Evolutionary conservation across 768 basidiomycete species (phyloP).

Genomic region (Infundibulicybe gibba): DNA sequence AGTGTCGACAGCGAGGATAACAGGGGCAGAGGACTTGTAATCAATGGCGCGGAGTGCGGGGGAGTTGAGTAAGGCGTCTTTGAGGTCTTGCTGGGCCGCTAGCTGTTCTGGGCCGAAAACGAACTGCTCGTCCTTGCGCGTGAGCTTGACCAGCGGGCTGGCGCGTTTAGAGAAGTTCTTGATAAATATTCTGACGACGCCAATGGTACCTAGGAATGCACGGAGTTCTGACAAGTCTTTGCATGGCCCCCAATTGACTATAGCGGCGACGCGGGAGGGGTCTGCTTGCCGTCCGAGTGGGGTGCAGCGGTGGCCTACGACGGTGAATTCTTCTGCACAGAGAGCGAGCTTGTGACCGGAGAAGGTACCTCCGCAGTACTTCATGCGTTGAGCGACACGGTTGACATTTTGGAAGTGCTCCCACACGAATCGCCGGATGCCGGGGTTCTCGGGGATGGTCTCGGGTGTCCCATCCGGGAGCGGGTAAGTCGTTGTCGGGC

Average conservation of each 20-base stretch:
- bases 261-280: constrained; percentile 13
- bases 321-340: constrained; percentile 11
- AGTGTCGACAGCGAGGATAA: constrained; percentile 34
- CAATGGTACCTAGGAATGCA: constrained; percentile 26
- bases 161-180: constrained; percentile 18
- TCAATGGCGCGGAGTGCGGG: constrained; percentile 28
- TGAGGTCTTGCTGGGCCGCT: constrained; percentile 16
- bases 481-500: constrained; percentile 23
- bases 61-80: constrained; percentile 13
- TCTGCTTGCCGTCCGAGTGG: constrained; percentile 25
- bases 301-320: constrained; percentile 30
- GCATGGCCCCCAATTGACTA: constrained; percentile 21
- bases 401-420: constrained; percentile 26
- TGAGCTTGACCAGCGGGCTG: constrained; percentile 17
- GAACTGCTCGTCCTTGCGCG: constrained; percentile 20
- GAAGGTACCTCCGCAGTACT: constrained; percentile 25
- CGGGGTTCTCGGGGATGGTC: constrained; percentile 22
- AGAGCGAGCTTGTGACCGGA: constrained; percentile 24
- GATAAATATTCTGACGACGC: constrained; percentile 24
- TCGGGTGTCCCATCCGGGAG: constrained; percentile 15
- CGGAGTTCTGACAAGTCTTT: constrained; percentile 15
- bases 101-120: constrained; percentile 23
- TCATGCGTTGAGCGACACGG: constrained; percentile 21
- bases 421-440: constrained; percentile 29
- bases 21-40: constrained; percentile 17